phyloP scores from a whole-genome alignment of 2,329 filamentous ascomycete species.

The Colletotrichum higginsianum region DNA sequence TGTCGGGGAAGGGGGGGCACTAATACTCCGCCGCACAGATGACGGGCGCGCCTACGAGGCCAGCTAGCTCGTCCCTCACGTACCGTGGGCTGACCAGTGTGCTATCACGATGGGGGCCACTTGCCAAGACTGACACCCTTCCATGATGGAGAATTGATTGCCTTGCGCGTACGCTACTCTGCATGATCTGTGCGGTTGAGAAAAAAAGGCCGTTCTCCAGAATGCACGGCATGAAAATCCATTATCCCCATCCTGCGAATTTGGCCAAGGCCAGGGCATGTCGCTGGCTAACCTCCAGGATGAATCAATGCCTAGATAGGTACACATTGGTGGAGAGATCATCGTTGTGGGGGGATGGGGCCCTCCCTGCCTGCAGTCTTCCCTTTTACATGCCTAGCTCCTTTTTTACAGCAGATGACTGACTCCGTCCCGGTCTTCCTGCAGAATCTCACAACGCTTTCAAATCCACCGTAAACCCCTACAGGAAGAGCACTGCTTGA shows the following conservation, averaged over 20 bases:
- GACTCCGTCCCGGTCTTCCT: constrained; percentile 2
- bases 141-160: neutral
- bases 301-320: too few relatives aligned
- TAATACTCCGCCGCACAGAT: neutral
- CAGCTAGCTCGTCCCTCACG: neutral
- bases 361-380: neutral
- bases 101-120: neutral
- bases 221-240: neutral
- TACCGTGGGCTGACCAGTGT: too few relatives aligned
- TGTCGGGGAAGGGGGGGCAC: neutral
- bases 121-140: neutral
- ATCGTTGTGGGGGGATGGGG: neutral
- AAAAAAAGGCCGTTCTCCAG: neutral
- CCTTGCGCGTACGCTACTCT: too few relatives aligned
- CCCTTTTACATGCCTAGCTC: neutral
- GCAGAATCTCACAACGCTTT: constrained; percentile 23
- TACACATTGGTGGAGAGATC: neutral
- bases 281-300: too few relatives aligned
- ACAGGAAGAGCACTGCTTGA: neutral
- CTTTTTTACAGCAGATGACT: neutral
- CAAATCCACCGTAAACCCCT: neutral
- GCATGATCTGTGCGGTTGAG: neutral
- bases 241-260: neutral
- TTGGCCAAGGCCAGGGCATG: neutral
- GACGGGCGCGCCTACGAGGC: neutral